Conservation (phyloP, 2,329 filamentous ascomycete species). For the Monilinia vaccinii-corymbosi region DNA sequence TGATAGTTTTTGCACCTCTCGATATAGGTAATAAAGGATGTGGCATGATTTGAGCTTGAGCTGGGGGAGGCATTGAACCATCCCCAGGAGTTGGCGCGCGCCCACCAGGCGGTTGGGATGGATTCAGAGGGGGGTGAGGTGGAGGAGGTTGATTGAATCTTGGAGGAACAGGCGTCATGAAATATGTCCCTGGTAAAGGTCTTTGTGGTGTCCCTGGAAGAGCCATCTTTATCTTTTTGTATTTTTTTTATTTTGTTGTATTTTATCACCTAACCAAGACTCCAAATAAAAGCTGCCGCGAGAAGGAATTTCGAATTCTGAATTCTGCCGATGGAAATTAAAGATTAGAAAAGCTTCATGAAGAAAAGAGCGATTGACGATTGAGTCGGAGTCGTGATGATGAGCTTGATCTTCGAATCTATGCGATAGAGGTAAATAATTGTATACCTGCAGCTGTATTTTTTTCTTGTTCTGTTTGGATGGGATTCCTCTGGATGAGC, state of each 20-base stretch:
- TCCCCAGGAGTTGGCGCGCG: constrained; percentile 18
- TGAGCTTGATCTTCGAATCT: constrained; percentile 2
- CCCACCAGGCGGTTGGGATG: constrained; percentile 8
- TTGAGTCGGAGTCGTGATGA: constrained; percentile 1
- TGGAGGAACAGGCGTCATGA: constrained; percentile 61
- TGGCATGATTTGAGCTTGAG: constrained; percentile 13
- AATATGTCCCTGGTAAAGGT: constrained; percentile 64
- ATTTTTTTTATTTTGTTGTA: background rate
- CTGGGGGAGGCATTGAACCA: constrained; percentile 7
- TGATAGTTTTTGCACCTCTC: constrained; percentile 76
- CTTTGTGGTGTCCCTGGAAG: constrained; percentile 52
- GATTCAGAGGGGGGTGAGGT: constrained; percentile 41
- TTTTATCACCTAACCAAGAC: background rate
- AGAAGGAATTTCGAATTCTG: too few species aligned
- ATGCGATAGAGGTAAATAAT: background rate
- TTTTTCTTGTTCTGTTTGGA: constrained; percentile 2
- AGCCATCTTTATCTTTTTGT: constrained; percentile 19
- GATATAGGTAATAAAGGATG: constrained; percentile 58
- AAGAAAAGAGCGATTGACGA: constrained; percentile 13
- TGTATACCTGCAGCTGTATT: constrained; percentile 3
- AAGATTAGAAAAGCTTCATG: constrained; percentile 21
- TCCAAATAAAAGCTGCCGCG: constrained; percentile 8
- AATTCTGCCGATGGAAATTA: constrained; percentile 10
- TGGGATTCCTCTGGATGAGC: background rate
- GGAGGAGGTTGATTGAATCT: constrained; percentile 38